Evolutionary conservation across 257 asterid genomes (phyloP), one percentile per base, ranked within the genome.

Genomic region (Primulina eburnea): DNA sequence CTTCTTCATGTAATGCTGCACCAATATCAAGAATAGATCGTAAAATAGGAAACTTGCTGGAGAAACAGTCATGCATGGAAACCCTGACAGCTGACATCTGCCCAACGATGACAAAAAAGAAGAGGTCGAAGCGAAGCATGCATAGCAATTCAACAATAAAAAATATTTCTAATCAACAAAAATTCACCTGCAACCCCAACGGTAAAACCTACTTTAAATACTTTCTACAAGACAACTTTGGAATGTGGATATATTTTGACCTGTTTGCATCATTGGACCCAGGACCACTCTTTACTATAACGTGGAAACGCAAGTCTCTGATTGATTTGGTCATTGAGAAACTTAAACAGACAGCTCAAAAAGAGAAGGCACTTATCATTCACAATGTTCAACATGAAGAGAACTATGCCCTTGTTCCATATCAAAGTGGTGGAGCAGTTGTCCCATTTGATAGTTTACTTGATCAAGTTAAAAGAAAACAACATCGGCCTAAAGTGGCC

Each of bases 401-500:
- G 79, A 82, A 81, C 33, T 83, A 55, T 78, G 84, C 91, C 77
- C 86, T 93, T 64, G 95, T 89, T 76, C 87, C 92, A 62, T 90
- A 75, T 80, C 95, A 78, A 75, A 79, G 75, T 71, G 80, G 78
- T 75, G 95, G 96, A 60, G 84, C 84, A 64, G 73, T 90, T 56
- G 83, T 86, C 76, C 90, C 96, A 67, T 86, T 82, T 63, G 86
- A 78, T 65, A 61, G 68, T 76, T 81, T 87, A 32, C 68, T 78
- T 65, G 71, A 74, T 62, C 78, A 72, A 63, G 71, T 70, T 16
- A 89, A 70, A 71, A 87, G 83, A 85, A 83, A 84, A 72, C 71
- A 68, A 32, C 83, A 86, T 68, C 85, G 99, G 73, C 86, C 97
- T 28, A 86, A 84, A 84, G 92, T 88, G 55, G 85, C 84, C 74